Conservation (phyloP, 257 asterid genomes). For the Solanum chiquidenum region DNA sequence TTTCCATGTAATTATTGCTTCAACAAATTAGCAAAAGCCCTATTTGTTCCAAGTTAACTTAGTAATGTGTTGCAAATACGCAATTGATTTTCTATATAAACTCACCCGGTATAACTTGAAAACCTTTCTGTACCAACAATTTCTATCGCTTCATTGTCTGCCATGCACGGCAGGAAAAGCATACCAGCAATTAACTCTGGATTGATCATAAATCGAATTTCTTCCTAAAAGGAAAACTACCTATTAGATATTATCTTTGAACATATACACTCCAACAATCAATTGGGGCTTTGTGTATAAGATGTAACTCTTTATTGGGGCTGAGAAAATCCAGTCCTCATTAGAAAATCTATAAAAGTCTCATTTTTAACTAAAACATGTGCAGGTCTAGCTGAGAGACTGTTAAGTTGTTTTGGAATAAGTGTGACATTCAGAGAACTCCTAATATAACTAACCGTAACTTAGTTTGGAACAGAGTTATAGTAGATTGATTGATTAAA, state of each 20-base stretch:
- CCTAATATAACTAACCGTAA: rapidly evolving
- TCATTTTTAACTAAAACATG: background rate
- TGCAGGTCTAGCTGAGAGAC: background rate
- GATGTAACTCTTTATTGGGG: background rate
- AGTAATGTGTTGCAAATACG: background rate
- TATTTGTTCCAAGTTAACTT: background rate
- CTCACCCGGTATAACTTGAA: constrained; percentile 67
- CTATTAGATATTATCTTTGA: background rate
- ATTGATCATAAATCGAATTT: constrained; percentile 91
- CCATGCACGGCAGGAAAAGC: constrained; percentile 76
- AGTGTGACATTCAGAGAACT: background rate
- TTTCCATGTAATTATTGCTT: background rate
- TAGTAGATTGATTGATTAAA: background rate
- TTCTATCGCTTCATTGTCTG: constrained; percentile 79
- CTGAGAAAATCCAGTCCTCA: background rate
- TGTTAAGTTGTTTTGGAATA: background rate
- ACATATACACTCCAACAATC: background rate
- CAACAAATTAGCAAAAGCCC: background rate
- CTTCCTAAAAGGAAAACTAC: constrained; percentile 35
- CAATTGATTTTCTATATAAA: background rate
- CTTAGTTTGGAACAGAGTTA: background rate
- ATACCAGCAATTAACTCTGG: constrained; percentile 68
- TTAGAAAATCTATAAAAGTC: background rate
- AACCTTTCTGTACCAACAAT: constrained; percentile 78
- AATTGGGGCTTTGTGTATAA: background rate